These are phyloP conservation scores for Mycena indigotica DNA, from an alignment of 768 basidiomycete species.

Conservation along the genomic window DNA sequence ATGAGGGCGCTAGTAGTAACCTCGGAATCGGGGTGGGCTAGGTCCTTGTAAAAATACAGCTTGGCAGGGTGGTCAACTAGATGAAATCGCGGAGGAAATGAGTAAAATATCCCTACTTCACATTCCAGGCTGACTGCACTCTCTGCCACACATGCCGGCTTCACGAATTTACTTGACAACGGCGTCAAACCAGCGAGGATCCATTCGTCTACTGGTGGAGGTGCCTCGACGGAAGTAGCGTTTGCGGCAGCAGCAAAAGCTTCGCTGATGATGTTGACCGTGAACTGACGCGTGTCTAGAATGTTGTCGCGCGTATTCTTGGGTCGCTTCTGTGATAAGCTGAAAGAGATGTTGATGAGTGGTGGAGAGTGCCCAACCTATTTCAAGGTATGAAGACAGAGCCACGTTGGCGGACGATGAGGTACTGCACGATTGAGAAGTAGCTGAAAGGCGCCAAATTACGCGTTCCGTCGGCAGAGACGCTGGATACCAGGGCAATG, in stretches of 20 bases:
- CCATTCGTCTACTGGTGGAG: slow-evolving; percentile 59
- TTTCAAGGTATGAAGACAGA: not conserved
- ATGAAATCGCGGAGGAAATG: slow-evolving; percentile 9
- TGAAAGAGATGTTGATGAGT: slow-evolving; percentile 63
- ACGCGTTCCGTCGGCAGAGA: slow-evolving; percentile 49
- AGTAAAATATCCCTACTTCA: slow-evolving; percentile 48
- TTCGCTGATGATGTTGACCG: slow-evolving; percentile 73
- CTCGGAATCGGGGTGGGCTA: slow-evolving; percentile 39
- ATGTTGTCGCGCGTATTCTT: slow-evolving; percentile 73
- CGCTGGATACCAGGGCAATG: slow-evolving; percentile 65
- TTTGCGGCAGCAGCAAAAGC: slow-evolving; percentile 61
- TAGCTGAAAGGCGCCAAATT: slow-evolving; percentile 73
- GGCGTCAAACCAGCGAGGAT: slow-evolving; percentile 58
- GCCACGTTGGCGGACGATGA: too few species aligned
- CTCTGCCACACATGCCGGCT: slow-evolving; percentile 56
- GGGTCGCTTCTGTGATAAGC: slow-evolving; percentile 41
- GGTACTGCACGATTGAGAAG: slow-evolving; percentile 55
- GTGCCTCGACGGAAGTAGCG: slow-evolving; percentile 55
- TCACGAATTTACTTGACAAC: slow-evolving; percentile 51
- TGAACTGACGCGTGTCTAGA: slow-evolving; percentile 64
- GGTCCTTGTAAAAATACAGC: slow-evolving; percentile 55
- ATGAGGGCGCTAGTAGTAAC: slow-evolving; percentile 47
- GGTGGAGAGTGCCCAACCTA: slow-evolving; percentile 66
- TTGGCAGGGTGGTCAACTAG: slow-evolving; percentile 23
- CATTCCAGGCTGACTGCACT: slow-evolving; percentile 65